A percentile compares a stretch with the other conserved stretches of the same genome.
Evolutionary conservation across 805 yeast genomes (phyloP).

Genomic region (Zygosaccharomyces gambellarensis): DNA sequence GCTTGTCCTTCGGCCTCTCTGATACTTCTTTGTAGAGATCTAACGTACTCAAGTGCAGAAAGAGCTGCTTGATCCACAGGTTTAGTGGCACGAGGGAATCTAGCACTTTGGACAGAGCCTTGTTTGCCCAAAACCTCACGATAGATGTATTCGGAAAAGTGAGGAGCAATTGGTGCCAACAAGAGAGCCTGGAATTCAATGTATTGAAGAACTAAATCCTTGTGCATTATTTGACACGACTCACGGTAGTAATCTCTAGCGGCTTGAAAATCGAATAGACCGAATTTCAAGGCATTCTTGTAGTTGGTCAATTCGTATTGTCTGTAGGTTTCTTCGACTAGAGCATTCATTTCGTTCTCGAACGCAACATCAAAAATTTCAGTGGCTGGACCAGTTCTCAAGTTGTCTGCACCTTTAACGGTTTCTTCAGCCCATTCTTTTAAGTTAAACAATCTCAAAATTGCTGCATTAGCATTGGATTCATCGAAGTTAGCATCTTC

Average conservation of each 20-base stretch:
- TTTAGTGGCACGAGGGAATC: conserved; percentile 72
- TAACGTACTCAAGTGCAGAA: conserved; percentile 74
- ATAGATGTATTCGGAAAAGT: conserved; percentile 86
- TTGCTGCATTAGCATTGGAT: conserved; percentile 93
- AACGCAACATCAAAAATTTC: conserved; percentile 82
- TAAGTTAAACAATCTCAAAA: conserved; percentile 82
- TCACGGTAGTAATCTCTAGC: conserved; percentile 97
- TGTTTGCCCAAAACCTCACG: conserved; percentile 69
- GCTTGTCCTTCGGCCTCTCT: conserved; percentile 91
- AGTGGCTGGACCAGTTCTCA: conserved; percentile 51
- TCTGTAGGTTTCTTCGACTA: conserved; percentile 68
- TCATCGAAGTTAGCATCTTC: conserved; percentile 99
- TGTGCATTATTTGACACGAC: conserved; percentile 64
- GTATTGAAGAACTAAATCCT: conserved; percentile 71
- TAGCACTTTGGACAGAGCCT: conserved; percentile 64
- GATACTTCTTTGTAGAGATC: conserved; percentile 70
- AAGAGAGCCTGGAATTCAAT: conserved; percentile 82
- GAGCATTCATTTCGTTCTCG: conserved; percentile 85
- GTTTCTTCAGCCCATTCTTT: conserved; percentile 94
- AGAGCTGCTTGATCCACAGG: conserved; percentile 57
- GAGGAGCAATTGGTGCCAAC: conserved; percentile 92
- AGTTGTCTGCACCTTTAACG: conserved; percentile 44
- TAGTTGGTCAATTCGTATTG: conserved; percentile 70
- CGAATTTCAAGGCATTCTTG: conserved; percentile 84
- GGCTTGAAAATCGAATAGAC: conserved; percentile 89